Conservation (phyloP, 768 basidiomycete genomes). For the button mushroom (Agaricus bisporus) region DNA sequence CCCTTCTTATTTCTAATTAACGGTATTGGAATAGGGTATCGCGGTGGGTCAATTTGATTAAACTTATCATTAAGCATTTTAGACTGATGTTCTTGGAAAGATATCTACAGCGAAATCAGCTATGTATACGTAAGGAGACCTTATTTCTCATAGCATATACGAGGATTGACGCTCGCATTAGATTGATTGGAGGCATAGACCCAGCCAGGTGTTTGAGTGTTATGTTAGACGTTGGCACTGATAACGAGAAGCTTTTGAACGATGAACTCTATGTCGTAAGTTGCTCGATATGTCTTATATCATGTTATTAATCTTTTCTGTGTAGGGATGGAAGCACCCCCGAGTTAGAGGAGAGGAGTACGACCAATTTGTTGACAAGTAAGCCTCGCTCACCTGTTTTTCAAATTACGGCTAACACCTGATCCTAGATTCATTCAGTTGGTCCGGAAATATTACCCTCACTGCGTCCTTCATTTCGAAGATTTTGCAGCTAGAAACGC, state of each 20-base stretch:
- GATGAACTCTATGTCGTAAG: constrained; percentile 65
- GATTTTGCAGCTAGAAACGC: constrained; percentile 82
- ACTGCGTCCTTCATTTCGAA: constrained; percentile 73
- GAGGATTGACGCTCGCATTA: constrained; percentile 16
- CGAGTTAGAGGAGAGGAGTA: constrained; percentile 72
- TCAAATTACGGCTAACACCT: background rate
- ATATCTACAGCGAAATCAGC: constrained; percentile 76
- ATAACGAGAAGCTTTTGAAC: constrained; percentile 57
- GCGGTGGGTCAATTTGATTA: constrained; percentile 32
- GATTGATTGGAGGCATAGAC: constrained; percentile 61
- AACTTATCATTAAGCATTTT: no score
- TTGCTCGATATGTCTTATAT: constrained; percentile 4
- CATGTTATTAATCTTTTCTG: background rate
- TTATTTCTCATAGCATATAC: background rate
- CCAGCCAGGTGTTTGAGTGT: constrained; percentile 54
- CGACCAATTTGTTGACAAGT: constrained; percentile 75
- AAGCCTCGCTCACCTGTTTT: constrained; percentile 9
- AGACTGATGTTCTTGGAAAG: constrained; percentile 21
- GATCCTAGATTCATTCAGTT: constrained; percentile 64
- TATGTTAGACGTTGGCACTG: constrained; percentile 71
- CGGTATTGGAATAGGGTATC: constrained; percentile 28
- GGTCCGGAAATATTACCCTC: constrained; percentile 64
- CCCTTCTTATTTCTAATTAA: background rate
- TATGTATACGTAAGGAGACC: constrained; percentile 55
- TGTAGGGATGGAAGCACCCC: constrained; percentile 64